Base-by-base conservation (phyloP, 2,329 filamentous ascomycete species). In the Phialocephala subalpina region DNA sequence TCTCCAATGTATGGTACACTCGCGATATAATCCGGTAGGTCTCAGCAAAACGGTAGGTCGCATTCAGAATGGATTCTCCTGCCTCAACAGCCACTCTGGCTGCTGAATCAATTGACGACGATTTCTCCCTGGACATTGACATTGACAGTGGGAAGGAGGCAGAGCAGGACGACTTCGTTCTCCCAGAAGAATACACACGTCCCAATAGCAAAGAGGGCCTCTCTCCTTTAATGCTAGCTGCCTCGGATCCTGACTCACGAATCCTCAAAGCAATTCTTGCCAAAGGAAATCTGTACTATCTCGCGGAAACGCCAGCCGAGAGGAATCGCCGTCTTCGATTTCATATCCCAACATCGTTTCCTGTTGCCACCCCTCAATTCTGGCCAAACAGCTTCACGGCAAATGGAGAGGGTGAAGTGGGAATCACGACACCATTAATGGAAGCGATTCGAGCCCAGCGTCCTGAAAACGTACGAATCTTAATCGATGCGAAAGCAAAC, bases 371-470 rank as follows among this genome's bases (percentile, higher is more conserved):
- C 2, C 53, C 36, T 25, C 55, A 65, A 33, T 60, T 57, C 53
- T 49, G 62, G 16, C 42, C 53, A 14, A 29, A 58, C 20, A 59
- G 60, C 36, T 7, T 61, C 20, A 40, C 60, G 20, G 57, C 35
- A 25, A 22, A 9, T 27, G 25, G 29, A n/a, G 18, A 58, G 11
- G 40, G 49, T 8, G 33, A 63, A 25, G 33, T 57, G 1, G 67
- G 67, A 7, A 68, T 70, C 38, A 67, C 67, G 9, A 64, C 60
- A 11, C 69, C 70, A n/a, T 29, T 72, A 11, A 63, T 70, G 56
- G 66, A 68, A 67, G 67, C 70, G 11, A 69, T 72, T 27, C 58
- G 63, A n/a, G 64, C 60, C 5, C 35, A 45, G 0, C 22, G 65
- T 11, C 53, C 56, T 2, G 62, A 59, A 1, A 69, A 72, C 33